Percentiles rank a stretch among this genome's conserved stretches.
Conservation (phyloP, 1,139 yeast genomes). For the Yamadazyma dushanensis region DNA sequence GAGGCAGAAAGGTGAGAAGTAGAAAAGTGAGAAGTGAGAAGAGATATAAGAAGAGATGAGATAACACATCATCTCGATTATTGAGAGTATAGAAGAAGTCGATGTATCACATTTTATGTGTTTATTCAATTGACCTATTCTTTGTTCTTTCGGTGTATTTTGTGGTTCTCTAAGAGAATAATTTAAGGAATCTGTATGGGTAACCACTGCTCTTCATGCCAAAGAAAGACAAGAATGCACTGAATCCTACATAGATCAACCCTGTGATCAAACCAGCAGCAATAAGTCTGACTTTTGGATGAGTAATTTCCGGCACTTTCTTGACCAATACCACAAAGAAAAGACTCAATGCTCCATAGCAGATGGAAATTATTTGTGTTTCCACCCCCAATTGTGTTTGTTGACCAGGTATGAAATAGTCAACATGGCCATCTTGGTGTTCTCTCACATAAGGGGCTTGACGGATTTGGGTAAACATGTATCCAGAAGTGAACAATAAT, state of each 20-base stretch:
- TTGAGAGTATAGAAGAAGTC: too few relatives aligned
- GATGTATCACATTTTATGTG: too few relatives aligned
- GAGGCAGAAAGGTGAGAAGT: too few relatives aligned
- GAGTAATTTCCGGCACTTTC: constrained; percentile 46
- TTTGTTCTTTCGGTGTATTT: too few relatives aligned
- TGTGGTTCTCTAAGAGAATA: too few relatives aligned
- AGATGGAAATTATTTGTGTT: constrained; percentile 69
- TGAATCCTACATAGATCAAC: constrained; percentile 50
- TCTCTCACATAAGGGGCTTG: constrained; percentile 67
- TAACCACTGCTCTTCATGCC: constrained; percentile 59
- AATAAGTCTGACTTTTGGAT: constrained; percentile 42
- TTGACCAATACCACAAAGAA: constrained; percentile 49
- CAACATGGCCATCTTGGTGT: constrained; percentile 53
- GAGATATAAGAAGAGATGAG: too few relatives aligned
- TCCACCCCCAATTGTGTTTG: constrained; percentile 79
- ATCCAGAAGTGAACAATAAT: constrained; percentile 79
- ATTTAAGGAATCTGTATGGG: constrained; percentile 35
- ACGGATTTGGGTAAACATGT: constrained; percentile 91
- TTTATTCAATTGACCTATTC: too few relatives aligned
- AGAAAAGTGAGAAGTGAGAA: too few relatives aligned
- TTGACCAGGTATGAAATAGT: constrained; percentile 67
- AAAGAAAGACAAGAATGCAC: constrained; percentile 56
- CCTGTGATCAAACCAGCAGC: constrained; percentile 40
- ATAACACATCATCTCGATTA: too few relatives aligned
- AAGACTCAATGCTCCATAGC: constrained; percentile 60